A percentile compares a stretch with the other conserved stretches of the same genome.
These are phyloP conservation scores for Suhomyces kilbournensis DNA, from an alignment of 805 yeast species.

Conservation along the genomic window DNA sequence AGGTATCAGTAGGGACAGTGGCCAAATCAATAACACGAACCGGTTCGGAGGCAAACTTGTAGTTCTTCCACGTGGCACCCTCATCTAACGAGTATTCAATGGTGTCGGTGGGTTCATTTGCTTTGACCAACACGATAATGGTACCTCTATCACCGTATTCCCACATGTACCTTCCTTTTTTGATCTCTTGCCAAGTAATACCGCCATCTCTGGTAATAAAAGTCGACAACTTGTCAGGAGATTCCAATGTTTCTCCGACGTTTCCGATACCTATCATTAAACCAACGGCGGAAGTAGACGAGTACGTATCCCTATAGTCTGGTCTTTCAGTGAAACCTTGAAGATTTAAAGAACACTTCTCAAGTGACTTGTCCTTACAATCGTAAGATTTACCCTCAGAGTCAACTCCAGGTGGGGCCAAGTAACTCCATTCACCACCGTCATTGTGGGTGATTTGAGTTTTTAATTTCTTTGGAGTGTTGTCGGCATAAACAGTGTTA, in stretches of 20 bases:
- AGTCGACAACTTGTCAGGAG: constrained; percentile 57
- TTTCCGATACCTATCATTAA: constrained; percentile 90
- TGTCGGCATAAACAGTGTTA: constrained; percentile 62
- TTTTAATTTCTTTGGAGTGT: constrained; percentile 53
- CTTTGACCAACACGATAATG: constrained; percentile 68
- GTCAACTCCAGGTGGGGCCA: constrained; percentile 68
- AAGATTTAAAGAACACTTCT: constrained; percentile 73
- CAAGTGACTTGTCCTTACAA: constrained; percentile 51
- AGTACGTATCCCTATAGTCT: constrained; percentile 80
- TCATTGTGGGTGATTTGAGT: constrained; percentile 83
- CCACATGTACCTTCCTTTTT: constrained; percentile 80
- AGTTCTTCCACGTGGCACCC: constrained; percentile 74
- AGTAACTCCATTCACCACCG: constrained; percentile 80
- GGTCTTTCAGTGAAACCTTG: constrained; percentile 88
- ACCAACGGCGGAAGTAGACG: constrained; percentile 89
- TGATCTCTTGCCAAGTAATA: constrained; percentile 76
- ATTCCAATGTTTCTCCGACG: constrained; percentile 63
- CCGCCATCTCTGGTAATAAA: constrained; percentile 91
- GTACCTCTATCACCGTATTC: constrained; percentile 96
- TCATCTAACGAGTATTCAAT: constrained; percentile 71
- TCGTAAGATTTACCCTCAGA: constrained; percentile 53
- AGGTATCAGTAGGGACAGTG: constrained; percentile 90
- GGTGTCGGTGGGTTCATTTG: constrained; percentile 53
- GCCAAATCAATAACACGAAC: constrained; percentile 68
- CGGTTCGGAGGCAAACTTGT: constrained; percentile 55